Conservation (phyloP, 768 basidiomycete genomes). For the Guyanaporus albipodus region DNA sequence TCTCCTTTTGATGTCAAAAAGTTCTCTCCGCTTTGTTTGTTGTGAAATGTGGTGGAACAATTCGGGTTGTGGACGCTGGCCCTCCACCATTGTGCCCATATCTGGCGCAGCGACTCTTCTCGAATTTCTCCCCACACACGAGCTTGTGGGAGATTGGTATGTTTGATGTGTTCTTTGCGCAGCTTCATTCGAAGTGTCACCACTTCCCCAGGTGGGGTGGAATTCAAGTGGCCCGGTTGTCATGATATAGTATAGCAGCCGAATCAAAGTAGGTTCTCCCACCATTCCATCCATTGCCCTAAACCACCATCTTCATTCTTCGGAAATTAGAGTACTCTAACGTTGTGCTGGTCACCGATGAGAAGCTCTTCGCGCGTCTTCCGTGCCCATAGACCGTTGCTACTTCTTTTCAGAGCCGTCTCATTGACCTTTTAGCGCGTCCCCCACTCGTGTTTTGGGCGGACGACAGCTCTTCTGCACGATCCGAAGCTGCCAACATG, state of each 20-base stretch:
- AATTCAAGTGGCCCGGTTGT: conserved; percentile 5
- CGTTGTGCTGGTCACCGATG: conserved; percentile 9
- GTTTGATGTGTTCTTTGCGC: conserved; percentile 20
- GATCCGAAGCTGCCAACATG: conserved; percentile 10
- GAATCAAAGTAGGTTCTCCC: conserved; percentile 8
- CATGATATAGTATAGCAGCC: conserved; percentile 6
- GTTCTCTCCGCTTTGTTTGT: conserved; percentile 28
- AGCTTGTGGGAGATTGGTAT: conserved; percentile 21
- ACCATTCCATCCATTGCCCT: conserved; percentile 12
- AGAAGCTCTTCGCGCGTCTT: conserved; percentile 11
- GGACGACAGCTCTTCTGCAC: conserved; percentile 3
- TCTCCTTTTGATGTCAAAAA: conserved; percentile 24
- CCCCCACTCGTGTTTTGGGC: neutral
- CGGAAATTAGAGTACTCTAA: conserved; percentile 24
- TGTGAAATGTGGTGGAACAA: conserved; percentile 26
- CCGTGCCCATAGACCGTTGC: neutral
- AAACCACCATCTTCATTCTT: conserved; percentile 20
- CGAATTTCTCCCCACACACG: conserved; percentile 14
- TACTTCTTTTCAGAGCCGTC: conserved; percentile 8
- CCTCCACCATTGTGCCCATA: conserved; percentile 21
- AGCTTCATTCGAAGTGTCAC: conserved; percentile 23
- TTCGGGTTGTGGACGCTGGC: conserved; percentile 16
- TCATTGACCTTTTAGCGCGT: conserved; percentile 12
- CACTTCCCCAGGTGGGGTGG: conserved; percentile 11
- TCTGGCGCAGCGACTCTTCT: conserved; percentile 17